Base-by-base conservation (phyloP, 129 eudicot genomes). In the Apium graveolens region DNA sequence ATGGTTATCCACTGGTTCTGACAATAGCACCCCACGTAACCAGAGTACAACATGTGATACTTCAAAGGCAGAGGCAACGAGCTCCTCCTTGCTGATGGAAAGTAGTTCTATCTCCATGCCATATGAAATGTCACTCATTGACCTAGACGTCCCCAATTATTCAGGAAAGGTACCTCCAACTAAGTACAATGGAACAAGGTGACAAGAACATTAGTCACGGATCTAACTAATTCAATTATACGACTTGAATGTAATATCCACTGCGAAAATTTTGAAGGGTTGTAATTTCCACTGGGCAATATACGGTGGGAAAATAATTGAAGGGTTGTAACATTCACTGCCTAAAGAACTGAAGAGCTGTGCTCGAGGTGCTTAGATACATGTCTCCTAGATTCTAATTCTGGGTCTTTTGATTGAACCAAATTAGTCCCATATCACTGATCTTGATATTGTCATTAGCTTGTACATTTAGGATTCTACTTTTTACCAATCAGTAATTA, bases 111-210 rank as follows among this genome's bases (percentile, higher is more conserved):
- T 70, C 24, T 51, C 42, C 45, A 70, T 39, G 13, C 72, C 78
- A 18, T 80, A 80, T 80, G 82, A 80, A 37, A 14, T 72, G 21
- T 35, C 82, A 49, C 73, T 80, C 24, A 80, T 80, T 39, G 82
- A 80, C 78, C 17, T 80, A 24, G 82, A 80, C 82, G 29, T 41
- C 18, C 66, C 82, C 41, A 72, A 5, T 55, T 53, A 80, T 34
- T 73, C 82, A 3, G 55, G 73, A 39, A 73, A 80, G 48, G 73
- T 70, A 26, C 82, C 82, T 53, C 53, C 73, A 73, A 45, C 72
- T 21, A 55, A 27, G 31, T 42, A 80, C 44, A 14, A 8, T 39
- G 78, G 78, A 31, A 80, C 31, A 24, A 73, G 82, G 72, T 80
- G 82, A 80, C 78, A 46, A 68, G 34, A 66, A 78, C 24, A 32